A percentile compares a stretch with the other conserved stretches of the same genome.
phyloP scores from a whole-genome alignment of 2,329 filamentous ascomycete species.

The Aspergillus sp. region DNA sequence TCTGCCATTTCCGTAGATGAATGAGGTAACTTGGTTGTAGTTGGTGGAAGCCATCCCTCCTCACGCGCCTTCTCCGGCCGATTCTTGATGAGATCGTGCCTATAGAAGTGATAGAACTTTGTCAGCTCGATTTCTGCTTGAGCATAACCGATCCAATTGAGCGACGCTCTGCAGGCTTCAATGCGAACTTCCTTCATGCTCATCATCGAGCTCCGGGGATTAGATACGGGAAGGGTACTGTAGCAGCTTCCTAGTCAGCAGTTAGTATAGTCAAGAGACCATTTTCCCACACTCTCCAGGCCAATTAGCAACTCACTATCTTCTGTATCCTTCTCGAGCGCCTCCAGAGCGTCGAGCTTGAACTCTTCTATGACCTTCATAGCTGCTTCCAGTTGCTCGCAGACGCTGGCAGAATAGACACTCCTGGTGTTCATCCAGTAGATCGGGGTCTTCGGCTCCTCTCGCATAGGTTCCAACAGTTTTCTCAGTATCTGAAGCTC shows the following conservation, averaged over 20 bases:
- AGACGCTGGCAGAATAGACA: conserved; percentile 6
- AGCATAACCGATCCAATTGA: conserved; percentile 18
- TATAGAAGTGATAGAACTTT: conserved; percentile 21
- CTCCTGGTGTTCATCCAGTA: conserved; percentile 21
- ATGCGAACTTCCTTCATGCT: conserved; percentile 20
- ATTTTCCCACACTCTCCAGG: not conserved
- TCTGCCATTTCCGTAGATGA: conserved; percentile 8
- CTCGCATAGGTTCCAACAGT: conserved; percentile 22
- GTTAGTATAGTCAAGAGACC: not conserved
- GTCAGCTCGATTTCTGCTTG: conserved; percentile 21
- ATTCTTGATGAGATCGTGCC: conserved; percentile 10
- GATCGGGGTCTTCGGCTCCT: conserved; percentile 10
- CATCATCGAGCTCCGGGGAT: conserved; percentile 11
- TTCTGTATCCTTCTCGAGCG: conserved; percentile 9
- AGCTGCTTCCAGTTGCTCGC: conserved; percentile 18
- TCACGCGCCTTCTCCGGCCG: conserved; percentile 17
- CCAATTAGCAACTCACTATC: conserved; percentile 13
- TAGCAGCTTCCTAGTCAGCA: conserved; percentile 17
- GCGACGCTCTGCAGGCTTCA: conserved; percentile 18
- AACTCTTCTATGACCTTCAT: conserved; percentile 22
- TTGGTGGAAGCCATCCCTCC: conserved; percentile 21
- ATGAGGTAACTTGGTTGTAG: conserved; percentile 6
- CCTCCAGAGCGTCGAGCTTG: conserved; percentile 17
- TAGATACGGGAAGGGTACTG: conserved; percentile 7
- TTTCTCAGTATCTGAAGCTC: conserved; percentile 25